Evolutionary conservation across 345 rosid genomes (phyloP).

Genomic region (Kernera saxatilis): DNA sequence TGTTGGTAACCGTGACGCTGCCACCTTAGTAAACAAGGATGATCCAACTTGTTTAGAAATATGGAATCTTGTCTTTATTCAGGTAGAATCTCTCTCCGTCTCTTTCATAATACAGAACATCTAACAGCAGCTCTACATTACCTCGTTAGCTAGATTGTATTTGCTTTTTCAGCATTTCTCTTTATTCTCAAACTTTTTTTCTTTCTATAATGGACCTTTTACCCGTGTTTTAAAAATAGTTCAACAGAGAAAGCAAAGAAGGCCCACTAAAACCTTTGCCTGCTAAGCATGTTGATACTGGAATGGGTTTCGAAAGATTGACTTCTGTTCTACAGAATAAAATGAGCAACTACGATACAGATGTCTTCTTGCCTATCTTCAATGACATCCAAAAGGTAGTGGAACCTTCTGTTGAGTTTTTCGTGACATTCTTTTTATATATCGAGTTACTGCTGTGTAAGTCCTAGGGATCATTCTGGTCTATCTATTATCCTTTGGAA

Average conservation of each 20-base stretch:
- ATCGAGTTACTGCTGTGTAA: not conserved
- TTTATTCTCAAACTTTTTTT: not conserved
- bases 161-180: not conserved
- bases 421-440: not conserved
- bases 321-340: slow-evolving; percentile 87
- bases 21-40: slow-evolving; percentile 76
- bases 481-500: not conserved
- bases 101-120: not conserved
- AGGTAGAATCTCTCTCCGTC: slow-evolving; percentile 43
- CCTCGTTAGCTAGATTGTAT: not conserved
- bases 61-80: slow-evolving; percentile 98
- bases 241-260: slow-evolving; percentile 87
- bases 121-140: not conserved
- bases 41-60: slow-evolving; percentile 99
- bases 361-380: slow-evolving; percentile 88
- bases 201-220: not conserved
- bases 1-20: slow-evolving; percentile 80
- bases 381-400: slow-evolving; percentile 80
- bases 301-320: slow-evolving; percentile 95
- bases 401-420: not conserved
- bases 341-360: slow-evolving; percentile 99
- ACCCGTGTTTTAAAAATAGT: slow-evolving; percentile 37
- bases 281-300: slow-evolving; percentile 98
- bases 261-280: slow-evolving; percentile 83
- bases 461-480: not conserved